Evolutionary conservation across 2,329 filamentous ascomycete species (phyloP).

Genomic region (Talaromyces sp.): DNA sequence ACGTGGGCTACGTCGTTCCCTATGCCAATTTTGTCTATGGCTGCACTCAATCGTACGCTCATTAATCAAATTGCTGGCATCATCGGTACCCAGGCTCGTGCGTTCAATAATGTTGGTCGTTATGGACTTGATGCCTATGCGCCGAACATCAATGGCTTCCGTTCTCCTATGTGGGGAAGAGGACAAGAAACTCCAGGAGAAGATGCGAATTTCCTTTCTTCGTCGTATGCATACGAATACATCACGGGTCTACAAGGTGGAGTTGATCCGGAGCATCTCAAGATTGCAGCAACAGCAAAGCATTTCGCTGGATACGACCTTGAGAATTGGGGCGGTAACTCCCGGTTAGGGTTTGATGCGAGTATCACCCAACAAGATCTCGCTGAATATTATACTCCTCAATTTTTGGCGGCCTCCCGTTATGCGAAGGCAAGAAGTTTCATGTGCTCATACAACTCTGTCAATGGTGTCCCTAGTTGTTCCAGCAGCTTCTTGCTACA

Average conservation of each 20-base stretch:
- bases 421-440: conserved; percentile 57
- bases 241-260: conserved; percentile 55
- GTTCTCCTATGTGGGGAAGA: conserved; percentile 62
- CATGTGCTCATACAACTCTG: conserved; percentile 62
- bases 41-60: conserved; percentile 62
- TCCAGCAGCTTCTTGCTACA: conserved; percentile 61
- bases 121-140: conserved; percentile 44
- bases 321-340: conserved; percentile 46
- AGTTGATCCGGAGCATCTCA: conserved; percentile 34
- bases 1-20: conserved; percentile 64
- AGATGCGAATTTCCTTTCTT: conserved; percentile 49
- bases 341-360: conserved; percentile 55
- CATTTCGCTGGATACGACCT: conserved; percentile 60
- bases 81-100: conserved; percentile 58
- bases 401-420: conserved; percentile 62
- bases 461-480: conserved; percentile 65
- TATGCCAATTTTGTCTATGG: conserved; percentile 60
- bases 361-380: conserved; percentile 59
- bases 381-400: conserved; percentile 64
- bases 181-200: conserved; percentile 61
- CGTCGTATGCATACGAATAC: conserved; percentile 52
- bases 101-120: conserved; percentile 60
- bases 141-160: conserved; percentile 65
- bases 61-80: conserved; percentile 56
- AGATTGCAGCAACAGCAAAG: conserved; percentile 55